Base-by-base conservation (phyloP, 768 basidiomycete species). In the Peribolospora kevripleyi region DNA sequence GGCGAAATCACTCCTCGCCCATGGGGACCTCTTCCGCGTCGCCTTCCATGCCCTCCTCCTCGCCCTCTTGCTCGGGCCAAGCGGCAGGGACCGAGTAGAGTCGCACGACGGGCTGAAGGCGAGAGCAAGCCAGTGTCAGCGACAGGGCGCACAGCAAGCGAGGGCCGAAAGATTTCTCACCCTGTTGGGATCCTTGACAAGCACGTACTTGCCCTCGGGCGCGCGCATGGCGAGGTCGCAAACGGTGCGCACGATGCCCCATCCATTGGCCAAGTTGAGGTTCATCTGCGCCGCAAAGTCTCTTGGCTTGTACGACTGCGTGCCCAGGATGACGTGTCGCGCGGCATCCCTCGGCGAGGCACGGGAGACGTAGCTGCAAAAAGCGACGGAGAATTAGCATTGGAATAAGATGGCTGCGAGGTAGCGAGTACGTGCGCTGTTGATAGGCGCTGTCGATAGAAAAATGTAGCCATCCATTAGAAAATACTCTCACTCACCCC, bases 131-230 rank as follows among this genome's bases (percentile, higher is more conserved):
- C 10, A 2, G 39, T 3, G 14, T 56, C 54, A 54, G 25, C 6
- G 5, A 50, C 3, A 7, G 5, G 8, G 14, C 9, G 42, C 10
- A 11, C 46, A 46, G 39, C 48, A 10, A 42, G 40, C 7, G 4
- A 3, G 11, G 11, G 7, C 43, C 46, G 54, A 14, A 39, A n/a
- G 8, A 14, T 7, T 1, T 5, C 14, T 62, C 64, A 91, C 90
- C 78, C 78, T 86, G 75, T 97, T 97, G 13, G 93, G 91, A 68
- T 98, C 93, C 70, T 91, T 93, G 53, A 98, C 79, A 38, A 98
- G 72, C 10, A 97, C 83, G 65, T 95, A 98, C 68, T 93, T 93
- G 67, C 93, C 93, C 68, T 97, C 91, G 25, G 86, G 85, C 79
- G 88, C 81, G 68, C 90, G 88, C 78, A 93, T 78, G 67, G 83